Conservation (phyloP, 1,284 basidiomycete species). For the Cutaneotrichosporon sp. region DNA sequence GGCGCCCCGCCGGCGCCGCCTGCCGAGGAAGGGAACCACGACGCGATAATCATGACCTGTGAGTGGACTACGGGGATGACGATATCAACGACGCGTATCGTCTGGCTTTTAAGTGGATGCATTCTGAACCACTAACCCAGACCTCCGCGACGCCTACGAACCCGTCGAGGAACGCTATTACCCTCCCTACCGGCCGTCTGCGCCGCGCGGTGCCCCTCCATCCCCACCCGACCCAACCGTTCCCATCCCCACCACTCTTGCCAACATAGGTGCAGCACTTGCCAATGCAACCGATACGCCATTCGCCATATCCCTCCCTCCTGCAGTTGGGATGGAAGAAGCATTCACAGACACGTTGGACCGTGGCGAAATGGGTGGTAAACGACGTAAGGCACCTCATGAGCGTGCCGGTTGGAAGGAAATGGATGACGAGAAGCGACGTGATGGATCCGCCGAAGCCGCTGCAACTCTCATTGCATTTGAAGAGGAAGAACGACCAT, state of each 20-base stretch:
- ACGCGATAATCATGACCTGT: slow-evolving; percentile 24
- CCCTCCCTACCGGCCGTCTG: slow-evolving; percentile 2
- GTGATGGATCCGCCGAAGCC: not conserved
- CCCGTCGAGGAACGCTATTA: slow-evolving; percentile 5
- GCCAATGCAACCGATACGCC: slow-evolving; percentile 12
- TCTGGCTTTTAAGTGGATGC: no score
- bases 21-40: slow-evolving; percentile 14
- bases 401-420: slow-evolving; percentile 50
- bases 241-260: slow-evolving; percentile 26
- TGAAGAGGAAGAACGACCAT: slow-evolving; percentile 2
- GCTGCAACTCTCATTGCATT: slow-evolving; percentile 7
- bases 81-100: no score
- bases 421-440: slow-evolving; percentile 33
- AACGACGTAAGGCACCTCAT: slow-evolving; percentile 43
- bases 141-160: slow-evolving; percentile 20
- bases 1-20: slow-evolving; percentile 1
- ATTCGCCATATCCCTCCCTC: slow-evolving; percentile 13
- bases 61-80: slow-evolving; percentile 7
- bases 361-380: slow-evolving; percentile 51
- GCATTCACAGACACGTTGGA: slow-evolving; percentile 11
- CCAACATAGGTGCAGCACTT: slow-evolving; percentile 18
- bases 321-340: slow-evolving; percentile 15
- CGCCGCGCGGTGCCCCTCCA: slow-evolving; percentile 14
- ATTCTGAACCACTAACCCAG: slow-evolving; percentile 16
- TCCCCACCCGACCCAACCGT: slow-evolving; percentile 28